Evolutionary conservation across 805 yeast species (phyloP), one percentile per base, ranked within the genome.

Genomic region (Babjeviella inositovora): DNA sequence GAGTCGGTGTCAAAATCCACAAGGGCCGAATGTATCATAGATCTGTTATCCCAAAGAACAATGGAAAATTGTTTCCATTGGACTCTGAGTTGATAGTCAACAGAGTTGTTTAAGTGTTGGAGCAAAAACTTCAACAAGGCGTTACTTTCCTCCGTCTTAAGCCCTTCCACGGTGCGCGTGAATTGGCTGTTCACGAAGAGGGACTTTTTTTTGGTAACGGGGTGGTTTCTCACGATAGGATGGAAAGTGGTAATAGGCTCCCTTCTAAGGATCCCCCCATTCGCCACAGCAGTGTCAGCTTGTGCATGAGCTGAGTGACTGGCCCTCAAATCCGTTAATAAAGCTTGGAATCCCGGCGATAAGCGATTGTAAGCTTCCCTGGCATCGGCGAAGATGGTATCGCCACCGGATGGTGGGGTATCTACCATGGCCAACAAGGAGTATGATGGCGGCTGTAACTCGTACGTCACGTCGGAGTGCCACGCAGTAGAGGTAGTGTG

Each of bases 381-480:
- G 14, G 70, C 57, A 38, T 74, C 80, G n/a, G 79, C 64, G 39
- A 74, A 77, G 22, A 74, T 50, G 9, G 81, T 77, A 43, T 77
- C 90, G 30, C 90, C 90, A 25, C 87, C 84, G 19, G 68, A 43
- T 12, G 60, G 66, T 14, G 70, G 70, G 17, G 57, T 56, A 28
- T 73, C 76, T 22, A 74, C 50, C 27, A 72, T 67, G 11, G 67
- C 55, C 37, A 77, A 70, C 30, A 72, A 62, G 1, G 92, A 75
- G 27, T 63, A 53, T 8, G 75, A 76, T 9, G 85, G 77, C 6
- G 84, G 75, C 42, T 71, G 80, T 28, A 57, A 56, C 42, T 75
- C 85, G 41, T 71, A 76, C 15, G 80, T 62, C 18, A 72, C 75
- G 42, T 76, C 90, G 3, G 79, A 63, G 45, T 76, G 87, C 77